Evolutionary conservation across 2,329 filamentous ascomycete genomes (phyloP).

Genomic region (Bipolaris bicolor): DNA sequence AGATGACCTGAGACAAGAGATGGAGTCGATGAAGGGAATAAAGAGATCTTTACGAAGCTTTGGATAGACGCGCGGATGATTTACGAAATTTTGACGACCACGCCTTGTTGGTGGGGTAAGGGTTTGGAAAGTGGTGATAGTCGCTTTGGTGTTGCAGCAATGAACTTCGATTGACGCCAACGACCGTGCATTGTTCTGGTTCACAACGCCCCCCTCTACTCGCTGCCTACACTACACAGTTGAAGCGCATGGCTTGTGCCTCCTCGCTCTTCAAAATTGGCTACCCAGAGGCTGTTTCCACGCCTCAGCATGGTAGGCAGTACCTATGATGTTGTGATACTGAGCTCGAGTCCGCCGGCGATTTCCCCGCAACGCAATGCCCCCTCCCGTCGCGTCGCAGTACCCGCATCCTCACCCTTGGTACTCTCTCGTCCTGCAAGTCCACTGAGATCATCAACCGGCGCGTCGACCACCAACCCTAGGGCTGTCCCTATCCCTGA

Average conservation of each 20-base stretch:
- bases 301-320: constrained; percentile 34
- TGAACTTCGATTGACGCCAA: constrained; percentile 7
- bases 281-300: constrained; percentile 14
- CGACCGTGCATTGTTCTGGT: constrained; percentile 13
- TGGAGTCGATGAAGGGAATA: neutral
- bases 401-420: constrained; percentile 31
- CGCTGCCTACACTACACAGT: neutral
- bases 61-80: neutral
- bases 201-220: neutral
- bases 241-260: constrained; percentile 8
- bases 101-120: constrained; percentile 4
- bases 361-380: constrained; percentile 28
- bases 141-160: constrained; percentile 12
- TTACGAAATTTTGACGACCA: neutral
- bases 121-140: constrained; percentile 6
- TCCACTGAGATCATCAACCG: constrained; percentile 18
- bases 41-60: neutral
- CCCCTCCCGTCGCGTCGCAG: constrained; percentile 39
- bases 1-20: neutral
- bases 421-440: constrained; percentile 31
- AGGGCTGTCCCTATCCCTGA: constrained; percentile 36
- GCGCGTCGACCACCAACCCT: constrained; percentile 39
- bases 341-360: constrained; percentile 44
- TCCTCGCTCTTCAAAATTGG: constrained; percentile 4
- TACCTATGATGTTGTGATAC: constrained; percentile 33